Percentiles rank a stretch among this genome's conserved stretches.
phyloP scores from a whole-genome alignment of 2,329 filamentous ascomycete genomes.

The Fusarium brevicatenulatum region DNA sequence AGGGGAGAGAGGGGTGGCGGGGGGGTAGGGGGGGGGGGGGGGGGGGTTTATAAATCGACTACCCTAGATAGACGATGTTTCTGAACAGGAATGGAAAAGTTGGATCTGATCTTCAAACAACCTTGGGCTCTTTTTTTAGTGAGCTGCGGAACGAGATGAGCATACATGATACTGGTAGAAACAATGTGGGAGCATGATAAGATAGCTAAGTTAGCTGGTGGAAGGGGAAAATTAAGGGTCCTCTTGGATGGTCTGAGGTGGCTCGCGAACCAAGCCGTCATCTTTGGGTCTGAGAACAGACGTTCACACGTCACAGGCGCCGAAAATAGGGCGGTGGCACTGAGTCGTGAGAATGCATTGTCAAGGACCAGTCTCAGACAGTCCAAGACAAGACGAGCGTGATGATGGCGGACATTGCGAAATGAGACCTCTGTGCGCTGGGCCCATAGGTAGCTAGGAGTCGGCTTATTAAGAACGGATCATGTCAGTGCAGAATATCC shows the following conservation, averaged over 20 bases:
- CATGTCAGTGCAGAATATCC: not conserved
- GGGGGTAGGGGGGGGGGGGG: no score
- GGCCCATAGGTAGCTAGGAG: constrained; percentile 5
- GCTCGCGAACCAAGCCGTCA: not conserved
- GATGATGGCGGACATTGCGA: constrained; percentile 16
- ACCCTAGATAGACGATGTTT: constrained; percentile 27
- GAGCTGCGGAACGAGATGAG: constrained; percentile 13
- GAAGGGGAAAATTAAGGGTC: constrained; percentile 4
- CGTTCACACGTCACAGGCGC: constrained; percentile 13
- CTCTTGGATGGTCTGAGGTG: not conserved
- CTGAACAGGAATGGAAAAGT: constrained; percentile 34
- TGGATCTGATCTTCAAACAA: constrained; percentile 30
- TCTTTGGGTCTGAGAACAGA: constrained; percentile 10
- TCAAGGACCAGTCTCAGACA: constrained; percentile 15
- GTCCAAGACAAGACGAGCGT: not conserved
- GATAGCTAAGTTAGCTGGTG: not conserved
- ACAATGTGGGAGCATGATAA: not conserved
- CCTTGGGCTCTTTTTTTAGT: constrained; percentile 18
- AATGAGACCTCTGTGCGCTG: constrained; percentile 33
- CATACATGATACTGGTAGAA: constrained; percentile 19
- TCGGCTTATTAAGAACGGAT: not conserved
- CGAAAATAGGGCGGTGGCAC: constrained; percentile 13
- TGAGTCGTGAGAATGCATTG: constrained; percentile 10
- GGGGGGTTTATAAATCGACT: constrained; percentile 9
- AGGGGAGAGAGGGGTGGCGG: no score